phyloP scores from a whole-genome alignment of 163 green algal species.

The Chlorella variabilis region DNA sequence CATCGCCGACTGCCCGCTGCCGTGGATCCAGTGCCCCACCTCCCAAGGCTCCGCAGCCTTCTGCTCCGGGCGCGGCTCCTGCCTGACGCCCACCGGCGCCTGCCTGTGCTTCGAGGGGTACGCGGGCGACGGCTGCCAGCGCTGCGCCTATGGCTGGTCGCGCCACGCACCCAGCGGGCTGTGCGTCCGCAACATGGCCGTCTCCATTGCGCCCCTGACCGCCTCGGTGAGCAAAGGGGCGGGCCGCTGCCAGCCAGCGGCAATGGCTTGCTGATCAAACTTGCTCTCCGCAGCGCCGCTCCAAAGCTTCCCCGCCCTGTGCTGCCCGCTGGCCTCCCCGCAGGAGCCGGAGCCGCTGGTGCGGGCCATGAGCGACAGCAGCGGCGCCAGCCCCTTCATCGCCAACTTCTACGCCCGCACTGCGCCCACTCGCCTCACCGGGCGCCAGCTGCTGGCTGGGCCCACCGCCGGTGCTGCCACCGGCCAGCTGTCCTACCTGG shows the following conservation, averaged over 20 bases:
- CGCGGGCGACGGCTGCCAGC: conserved; percentile 37
- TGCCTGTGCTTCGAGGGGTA: conserved; percentile 42
- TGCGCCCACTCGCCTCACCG: neutral
- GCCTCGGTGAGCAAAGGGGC: neutral
- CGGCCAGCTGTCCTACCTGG: neutral
- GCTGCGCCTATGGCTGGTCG: conserved; percentile 37
- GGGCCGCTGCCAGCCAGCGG: neutral
- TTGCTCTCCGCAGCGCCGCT: too few species aligned
- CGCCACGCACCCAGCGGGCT: neutral
- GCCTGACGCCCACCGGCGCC: conserved; percentile 22
- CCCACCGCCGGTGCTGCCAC: neutral
- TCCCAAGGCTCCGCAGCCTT: neutral
- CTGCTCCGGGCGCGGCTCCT: neutral
- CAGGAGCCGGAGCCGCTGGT: too few species aligned
- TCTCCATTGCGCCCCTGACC: neutral
- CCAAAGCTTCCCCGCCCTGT: too few species aligned
- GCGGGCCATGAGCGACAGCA: neutral
- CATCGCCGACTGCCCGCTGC: conserved; percentile 1
- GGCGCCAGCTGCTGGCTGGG: neutral
- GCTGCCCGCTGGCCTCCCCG: too few species aligned
- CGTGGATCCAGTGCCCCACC: neutral
- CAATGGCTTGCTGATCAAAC: neutral
- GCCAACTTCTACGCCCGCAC: neutral
- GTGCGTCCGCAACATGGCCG: conserved; percentile 17
- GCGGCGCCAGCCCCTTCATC: neutral